A percentile compares a stretch with the other conserved stretches of the same genome.
phyloP scores from a whole-genome alignment of 345 rosid genomes.

The Citrus medica region DNA sequence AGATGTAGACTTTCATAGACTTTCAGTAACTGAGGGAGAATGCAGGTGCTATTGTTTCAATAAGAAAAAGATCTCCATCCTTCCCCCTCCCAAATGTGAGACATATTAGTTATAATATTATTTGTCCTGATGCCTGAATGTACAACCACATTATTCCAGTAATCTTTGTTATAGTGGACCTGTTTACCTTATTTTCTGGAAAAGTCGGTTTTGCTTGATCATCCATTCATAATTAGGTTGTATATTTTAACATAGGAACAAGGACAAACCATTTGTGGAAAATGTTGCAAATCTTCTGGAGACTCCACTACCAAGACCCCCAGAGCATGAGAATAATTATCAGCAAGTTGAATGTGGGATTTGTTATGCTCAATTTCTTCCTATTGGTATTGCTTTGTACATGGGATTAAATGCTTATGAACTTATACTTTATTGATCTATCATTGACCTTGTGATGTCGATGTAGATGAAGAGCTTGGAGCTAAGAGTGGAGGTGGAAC shows the following conservation, averaged over 20 bases:
- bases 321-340: constrained; percentile 29
- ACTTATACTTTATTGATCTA: background rate
- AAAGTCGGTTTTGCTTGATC: background rate
- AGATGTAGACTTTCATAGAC: background rate
- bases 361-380: constrained; percentile 73
- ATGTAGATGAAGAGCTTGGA: constrained; percentile 67
- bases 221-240: background rate
- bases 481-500: constrained; percentile 51
- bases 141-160: background rate
- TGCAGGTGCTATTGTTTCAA: background rate
- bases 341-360: constrained; percentile 73
- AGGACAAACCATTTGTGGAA: constrained; percentile 47
- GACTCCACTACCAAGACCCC: constrained; percentile 46
- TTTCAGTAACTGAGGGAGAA: background rate
- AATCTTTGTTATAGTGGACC: background rate
- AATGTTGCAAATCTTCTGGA: constrained; percentile 54
- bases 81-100: background rate
- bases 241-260: constrained; percentile 37
- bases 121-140: background rate
- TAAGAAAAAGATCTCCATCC: background rate
- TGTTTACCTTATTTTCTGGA: background rate
- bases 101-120: background rate
- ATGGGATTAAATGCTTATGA: background rate
- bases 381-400: constrained; percentile 41
- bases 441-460: constrained; percentile 5